A percentile compares a stretch with the other conserved stretches of the same genome.
Evolutionary conservation across 1,139 yeast genomes (phyloP).

Genomic region (Dujonia santamariae): DNA sequence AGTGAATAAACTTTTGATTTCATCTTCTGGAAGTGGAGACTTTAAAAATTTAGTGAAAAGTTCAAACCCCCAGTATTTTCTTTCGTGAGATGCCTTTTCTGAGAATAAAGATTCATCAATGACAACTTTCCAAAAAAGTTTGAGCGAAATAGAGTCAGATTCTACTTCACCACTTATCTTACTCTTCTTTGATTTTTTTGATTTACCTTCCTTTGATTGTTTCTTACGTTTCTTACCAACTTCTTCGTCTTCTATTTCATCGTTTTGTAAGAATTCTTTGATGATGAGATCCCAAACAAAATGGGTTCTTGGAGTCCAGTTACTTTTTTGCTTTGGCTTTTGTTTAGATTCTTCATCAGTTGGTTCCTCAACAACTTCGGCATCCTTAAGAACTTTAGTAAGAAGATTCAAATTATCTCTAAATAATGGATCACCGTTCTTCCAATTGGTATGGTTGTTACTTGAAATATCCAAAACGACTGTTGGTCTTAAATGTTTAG

Average conservation of each 20-base stretch:
- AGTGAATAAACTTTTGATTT: constrained; percentile 50
- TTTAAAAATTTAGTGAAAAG: constrained; percentile 53
- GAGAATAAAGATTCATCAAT: constrained; percentile 81
- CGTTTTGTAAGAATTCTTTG: constrained; percentile 29
- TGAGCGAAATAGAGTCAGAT: constrained; percentile 33
- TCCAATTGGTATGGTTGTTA: constrained; percentile 49
- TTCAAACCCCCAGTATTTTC: constrained; percentile 86
- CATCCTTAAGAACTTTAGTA: constrained; percentile 65
- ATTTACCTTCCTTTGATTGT: constrained; percentile 17
- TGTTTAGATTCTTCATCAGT: constrained; percentile 25
- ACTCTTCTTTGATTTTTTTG: constrained; percentile 28
- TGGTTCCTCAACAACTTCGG: constrained; percentile 35
- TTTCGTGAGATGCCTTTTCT: constrained; percentile 74
- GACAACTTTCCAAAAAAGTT: constrained; percentile 77
- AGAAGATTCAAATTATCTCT: constrained; percentile 62
- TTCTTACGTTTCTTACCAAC: constrained; percentile 25
- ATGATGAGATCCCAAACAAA: constrained; percentile 79
- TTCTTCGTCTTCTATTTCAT: constrained; percentile 18
- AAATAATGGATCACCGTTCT: constrained; percentile 66
- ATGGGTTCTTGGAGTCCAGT: constrained; percentile 78
- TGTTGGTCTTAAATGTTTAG: constrained; percentile 27
- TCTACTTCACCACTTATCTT: constrained; percentile 16
- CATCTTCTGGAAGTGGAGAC: constrained; percentile 24
- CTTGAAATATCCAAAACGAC: constrained; percentile 23
- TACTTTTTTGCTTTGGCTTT: constrained; percentile 50